A percentile compares a stretch with the other conserved stretches of the same genome.
phyloP scores from a whole-genome alignment of 2,329 filamentous ascomycete genomes.

The Penicillium hordei region DNA sequence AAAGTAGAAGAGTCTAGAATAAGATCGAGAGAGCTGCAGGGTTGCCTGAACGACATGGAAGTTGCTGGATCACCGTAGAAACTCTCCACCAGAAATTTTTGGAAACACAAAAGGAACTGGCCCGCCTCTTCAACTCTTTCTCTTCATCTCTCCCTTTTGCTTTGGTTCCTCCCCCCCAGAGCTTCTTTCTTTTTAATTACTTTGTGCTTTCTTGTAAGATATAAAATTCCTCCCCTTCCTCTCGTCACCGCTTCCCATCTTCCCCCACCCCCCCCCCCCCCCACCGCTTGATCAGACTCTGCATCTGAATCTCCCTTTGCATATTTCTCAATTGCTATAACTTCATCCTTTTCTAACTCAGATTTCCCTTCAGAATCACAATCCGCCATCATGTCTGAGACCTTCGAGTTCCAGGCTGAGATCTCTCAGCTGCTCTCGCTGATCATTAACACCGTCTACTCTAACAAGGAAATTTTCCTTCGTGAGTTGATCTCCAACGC shows the following conservation, averaged over 20 bases:
- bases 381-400: conserved; percentile 75
- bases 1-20: conserved; percentile 23
- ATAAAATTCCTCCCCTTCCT: conserved; percentile 10
- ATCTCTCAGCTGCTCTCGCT: conserved; percentile 99
- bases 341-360: not conserved
- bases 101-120: conserved; percentile 31
- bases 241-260: conserved; percentile 14
- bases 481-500: conserved; percentile 98
- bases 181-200: conserved; percentile 21
- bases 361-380: conserved; percentile 12
- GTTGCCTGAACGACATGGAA: conserved; percentile 35
- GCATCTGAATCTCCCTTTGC: conserved; percentile 4
- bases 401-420: conserved; percentile 99
- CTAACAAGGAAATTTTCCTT: conserved; percentile 99
- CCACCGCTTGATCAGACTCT: conserved; percentile 12
- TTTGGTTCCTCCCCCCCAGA: conserved; percentile 20
- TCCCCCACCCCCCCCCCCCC: conserved; percentile 4
- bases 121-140: conserved; percentile 19
- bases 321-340: conserved; percentile 4
- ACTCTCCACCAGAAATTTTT: conserved; percentile 33
- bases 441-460: conserved; percentile 99
- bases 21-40: not conserved
- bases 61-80: conserved; percentile 44
- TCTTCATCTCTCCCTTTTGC: conserved; percentile 21
- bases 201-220: conserved; percentile 17